Evolutionary conservation across 352 stramenopile genomes (phyloP).

Genomic region (Pythium aquatile): DNA sequence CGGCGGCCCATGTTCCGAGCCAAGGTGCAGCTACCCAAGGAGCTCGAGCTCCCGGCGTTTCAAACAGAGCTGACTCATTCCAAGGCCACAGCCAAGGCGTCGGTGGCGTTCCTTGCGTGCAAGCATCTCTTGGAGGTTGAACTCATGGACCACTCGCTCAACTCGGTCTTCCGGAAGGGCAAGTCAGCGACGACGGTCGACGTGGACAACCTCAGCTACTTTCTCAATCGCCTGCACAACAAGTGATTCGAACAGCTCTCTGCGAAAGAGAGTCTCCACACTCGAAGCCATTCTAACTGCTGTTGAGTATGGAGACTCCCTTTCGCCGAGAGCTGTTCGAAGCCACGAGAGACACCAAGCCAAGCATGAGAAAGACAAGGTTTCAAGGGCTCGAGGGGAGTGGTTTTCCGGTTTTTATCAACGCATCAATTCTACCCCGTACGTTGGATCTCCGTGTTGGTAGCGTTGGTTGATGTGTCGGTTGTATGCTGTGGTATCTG

Average conservation of each 20-base stretch:
- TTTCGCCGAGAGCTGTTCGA: too few species aligned
- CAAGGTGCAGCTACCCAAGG: conserved; percentile 45
- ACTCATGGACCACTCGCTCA: conserved; percentile 62
- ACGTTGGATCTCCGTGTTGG: too few species aligned
- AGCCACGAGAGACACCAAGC: too few species aligned
- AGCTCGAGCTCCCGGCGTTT: conserved; percentile 50
- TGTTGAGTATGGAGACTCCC: too few species aligned
- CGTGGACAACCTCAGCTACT: conserved; percentile 52
- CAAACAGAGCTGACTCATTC: conserved; percentile 45
- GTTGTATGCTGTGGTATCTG: neutral
- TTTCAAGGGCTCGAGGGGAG: too few species aligned
- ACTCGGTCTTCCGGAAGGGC: conserved; percentile 70
- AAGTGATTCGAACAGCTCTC: neutral
- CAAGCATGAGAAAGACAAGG: too few species aligned
- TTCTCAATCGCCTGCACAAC: conserved; percentile 12
- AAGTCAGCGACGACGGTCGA: conserved; percentile 43
- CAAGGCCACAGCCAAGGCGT: conserved; percentile 58
- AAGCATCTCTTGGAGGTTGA: conserved; percentile 47
- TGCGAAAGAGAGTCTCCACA: too few species aligned
- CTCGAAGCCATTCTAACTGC: too few species aligned
- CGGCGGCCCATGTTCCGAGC: conserved; percentile 43
- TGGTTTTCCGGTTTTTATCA: too few species aligned
- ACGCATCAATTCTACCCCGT: too few species aligned
- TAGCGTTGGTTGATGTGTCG: neutral
- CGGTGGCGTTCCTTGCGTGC: conserved; percentile 59